These are phyloP conservation scores for Russula sp. DNA, from an alignment of 768 basidiomycete species.

Conservation along the genomic window DNA sequence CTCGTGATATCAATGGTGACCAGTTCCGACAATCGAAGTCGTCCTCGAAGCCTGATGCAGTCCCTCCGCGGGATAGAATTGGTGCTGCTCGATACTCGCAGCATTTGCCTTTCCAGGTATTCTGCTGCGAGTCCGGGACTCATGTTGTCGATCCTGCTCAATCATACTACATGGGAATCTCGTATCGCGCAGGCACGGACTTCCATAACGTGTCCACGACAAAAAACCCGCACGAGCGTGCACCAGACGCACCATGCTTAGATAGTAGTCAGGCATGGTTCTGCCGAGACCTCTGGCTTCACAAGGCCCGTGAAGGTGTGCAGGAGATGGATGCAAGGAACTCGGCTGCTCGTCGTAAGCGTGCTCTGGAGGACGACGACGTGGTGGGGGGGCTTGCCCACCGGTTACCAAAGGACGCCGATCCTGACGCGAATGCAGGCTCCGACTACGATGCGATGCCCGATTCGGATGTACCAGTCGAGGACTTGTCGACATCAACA, in stretches of 20 bases:
- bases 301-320: constrained; percentile 71
- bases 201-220: constrained; percentile 74
- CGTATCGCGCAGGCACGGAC: constrained; percentile 74
- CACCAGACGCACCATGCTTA: constrained; percentile 79
- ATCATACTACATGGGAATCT: constrained; percentile 87
- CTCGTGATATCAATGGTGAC: constrained; percentile 96
- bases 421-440: constrained; percentile 75
- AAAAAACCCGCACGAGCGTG: constrained; percentile 45
- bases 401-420: constrained; percentile 30
- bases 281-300: constrained; percentile 95
- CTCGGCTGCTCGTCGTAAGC: constrained; percentile 22
- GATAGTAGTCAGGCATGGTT: constrained; percentile 98
- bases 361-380: constrained; percentile 27
- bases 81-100: constrained; percentile 80
- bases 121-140: constrained; percentile 97
- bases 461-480: constrained; percentile 40
- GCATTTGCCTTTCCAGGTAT: constrained; percentile 96
- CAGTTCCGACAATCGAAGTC: constrained; percentile 97
- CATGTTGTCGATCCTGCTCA: constrained; percentile 95
- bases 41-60: constrained; percentile 80
- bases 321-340: constrained; percentile 38
- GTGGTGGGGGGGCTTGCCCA: constrained; percentile 28
- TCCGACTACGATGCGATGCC: constrained; percentile 88
- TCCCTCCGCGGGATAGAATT: constrained; percentile 82
- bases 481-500: constrained; percentile 23